Base-by-base conservation (phyloP, 2,329 filamentous ascomycete genomes). In the Pyrenochaeta sp. region DNA sequence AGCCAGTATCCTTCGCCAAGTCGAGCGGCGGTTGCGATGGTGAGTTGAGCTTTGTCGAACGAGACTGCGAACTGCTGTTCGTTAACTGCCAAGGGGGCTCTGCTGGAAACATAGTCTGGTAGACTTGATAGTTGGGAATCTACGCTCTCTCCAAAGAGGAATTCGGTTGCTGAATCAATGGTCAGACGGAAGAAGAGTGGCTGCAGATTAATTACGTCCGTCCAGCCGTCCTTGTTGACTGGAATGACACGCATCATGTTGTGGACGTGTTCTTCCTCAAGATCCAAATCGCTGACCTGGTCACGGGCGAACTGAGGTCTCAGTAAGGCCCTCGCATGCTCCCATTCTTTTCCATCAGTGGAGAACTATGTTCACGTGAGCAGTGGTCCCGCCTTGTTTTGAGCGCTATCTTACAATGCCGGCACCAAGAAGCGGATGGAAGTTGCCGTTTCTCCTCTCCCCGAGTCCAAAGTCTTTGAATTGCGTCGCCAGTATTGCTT, bases 391-490 rank as follows among this genome's bases (percentile, higher is more conserved):
- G n/a, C n/a, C n/a, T n/a, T n/a, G n/a, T n/a, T n/a, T n/a, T n/a
- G n/a, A n/a, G n/a, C n/a, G n/a, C n/a, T n/a, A n/a, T n/a, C 63
- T 59, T 36, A 67, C 65, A 45, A 70, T 72, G 27, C 72, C 74
- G 18, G 58, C 44, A 6, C 75, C 75, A 7, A 78, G 62, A 4
- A 77, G 43, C 1, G 71, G 68, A 21, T 45, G 51, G 35, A 78
- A 75, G 19, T 60, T 64, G 1, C 47, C 47, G 45, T 69, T 72
- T 15, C 74, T 54, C 13, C 62, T 45, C 6, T 53, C 40, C 1
- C 72, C 72, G 4, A 77, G 41, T 3, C 67, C 63, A 64, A 74
- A 78, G 32, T 77, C 75, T 51, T 77, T 76, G 51, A 74, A 74
- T 20, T 76, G 67, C 2, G 71, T 65, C 6, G 73, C 72, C 23